Percentiles rank a stretch among this genome's conserved stretches.
These are phyloP conservation scores for Strigomonas galati DNA, from an alignment of 208 protist genomes.

Conservation along the genomic window DNA sequence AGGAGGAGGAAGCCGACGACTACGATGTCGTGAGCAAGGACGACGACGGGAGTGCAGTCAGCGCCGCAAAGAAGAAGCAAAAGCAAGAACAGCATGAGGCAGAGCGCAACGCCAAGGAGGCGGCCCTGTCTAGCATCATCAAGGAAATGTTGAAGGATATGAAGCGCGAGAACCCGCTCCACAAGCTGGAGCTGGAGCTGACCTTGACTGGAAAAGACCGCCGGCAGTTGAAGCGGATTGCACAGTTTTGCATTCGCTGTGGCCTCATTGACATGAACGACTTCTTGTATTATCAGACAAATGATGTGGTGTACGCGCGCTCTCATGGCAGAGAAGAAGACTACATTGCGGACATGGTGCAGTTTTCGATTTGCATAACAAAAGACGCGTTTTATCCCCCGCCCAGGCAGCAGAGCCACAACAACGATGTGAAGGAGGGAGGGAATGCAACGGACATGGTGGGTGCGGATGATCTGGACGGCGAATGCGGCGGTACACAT, in stretches of 20 bases:
- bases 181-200: slow-evolving; percentile 68
- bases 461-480: background rate
- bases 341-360: slow-evolving; percentile 18
- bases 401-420: background rate
- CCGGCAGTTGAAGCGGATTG: slow-evolving; percentile 55
- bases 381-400: slow-evolving; percentile 36
- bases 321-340: background rate
- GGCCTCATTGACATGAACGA: slow-evolving; percentile 35
- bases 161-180: slow-evolving; percentile 13
- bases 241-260: slow-evolving; percentile 54
- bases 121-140: slow-evolving; percentile 21
- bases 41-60: background rate
- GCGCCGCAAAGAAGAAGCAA: background rate
- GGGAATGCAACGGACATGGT: background rate
- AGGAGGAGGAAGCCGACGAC: background rate
- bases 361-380: slow-evolving; percentile 51
- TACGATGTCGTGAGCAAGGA: background rate
- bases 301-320: background rate
- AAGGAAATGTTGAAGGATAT: slow-evolving; percentile 37
- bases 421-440: too few species aligned
- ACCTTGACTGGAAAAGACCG: slow-evolving; percentile 45
- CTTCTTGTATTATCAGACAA: slow-evolving; percentile 11
- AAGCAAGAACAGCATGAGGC: background rate
- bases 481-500: background rate
- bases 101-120: background rate